These are phyloP conservation scores for Cladobotryum mycophilum DNA, from an alignment of 2,329 filamentous ascomycete species.

Conservation along the genomic window DNA sequence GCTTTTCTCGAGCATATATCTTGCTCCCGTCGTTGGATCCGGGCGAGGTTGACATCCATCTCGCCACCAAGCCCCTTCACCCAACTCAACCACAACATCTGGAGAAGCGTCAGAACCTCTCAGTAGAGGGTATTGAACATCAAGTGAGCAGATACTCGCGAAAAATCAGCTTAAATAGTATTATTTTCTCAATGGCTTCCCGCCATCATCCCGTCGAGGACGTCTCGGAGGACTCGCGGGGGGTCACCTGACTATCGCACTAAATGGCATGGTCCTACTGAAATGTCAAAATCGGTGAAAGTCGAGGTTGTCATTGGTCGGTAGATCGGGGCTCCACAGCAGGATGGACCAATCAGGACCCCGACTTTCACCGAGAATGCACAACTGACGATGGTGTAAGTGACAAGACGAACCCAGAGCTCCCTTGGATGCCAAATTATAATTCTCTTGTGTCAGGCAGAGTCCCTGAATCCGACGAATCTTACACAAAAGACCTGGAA, in stretches of 20 bases:
- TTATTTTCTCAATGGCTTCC: conserved; percentile 9
- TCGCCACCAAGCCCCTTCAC: too few relatives aligned
- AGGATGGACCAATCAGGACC: conserved; percentile 23
- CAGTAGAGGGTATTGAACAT: background rate
- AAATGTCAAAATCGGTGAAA: conserved; percentile 25
- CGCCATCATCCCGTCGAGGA: conserved; percentile 2
- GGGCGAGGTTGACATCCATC: too few relatives aligned
- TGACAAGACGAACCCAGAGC: conserved; percentile 25
- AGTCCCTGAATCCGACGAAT: conserved; percentile 32
- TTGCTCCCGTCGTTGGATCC: too few relatives aligned
- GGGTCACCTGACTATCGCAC: conserved; percentile 19
- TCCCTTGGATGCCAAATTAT: conserved; percentile 33
- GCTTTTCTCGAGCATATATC: too few relatives aligned
- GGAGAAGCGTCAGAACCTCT: too few relatives aligned
- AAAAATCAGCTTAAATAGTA: conserved; percentile 6
- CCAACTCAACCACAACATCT: background rate
- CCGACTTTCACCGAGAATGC: conserved; percentile 26
- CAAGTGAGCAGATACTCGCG: background rate
- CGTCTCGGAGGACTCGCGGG: conserved; percentile 11
- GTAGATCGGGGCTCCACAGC: conserved; percentile 13
- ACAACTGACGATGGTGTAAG: conserved; percentile 33
- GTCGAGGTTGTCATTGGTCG: conserved; percentile 25
- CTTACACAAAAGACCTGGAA: conserved; percentile 34
- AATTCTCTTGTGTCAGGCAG: conserved; percentile 33
- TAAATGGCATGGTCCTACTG: conserved; percentile 3